Evolutionary conservation across 148 eudicot genomes (phyloP).

Genomic region (Camellia lanceoleosa): DNA sequence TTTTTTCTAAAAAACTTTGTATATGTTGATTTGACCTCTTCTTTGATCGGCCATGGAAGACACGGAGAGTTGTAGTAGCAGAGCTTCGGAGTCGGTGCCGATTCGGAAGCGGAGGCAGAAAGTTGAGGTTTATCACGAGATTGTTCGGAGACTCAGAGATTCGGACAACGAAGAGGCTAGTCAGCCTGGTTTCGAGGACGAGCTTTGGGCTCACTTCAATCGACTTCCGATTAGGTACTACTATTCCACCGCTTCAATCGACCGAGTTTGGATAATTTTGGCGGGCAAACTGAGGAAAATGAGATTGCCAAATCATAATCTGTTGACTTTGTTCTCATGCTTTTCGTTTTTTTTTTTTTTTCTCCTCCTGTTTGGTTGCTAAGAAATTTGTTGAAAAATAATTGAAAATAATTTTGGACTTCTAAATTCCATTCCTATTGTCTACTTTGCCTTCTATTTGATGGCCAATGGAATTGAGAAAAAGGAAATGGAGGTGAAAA

Average conservation of each 20-base stretch:
- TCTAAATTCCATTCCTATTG: background rate
- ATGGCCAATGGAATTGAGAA: background rate
- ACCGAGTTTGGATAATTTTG: background rate
- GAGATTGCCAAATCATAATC: background rate
- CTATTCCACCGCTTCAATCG: too few relatives aligned
- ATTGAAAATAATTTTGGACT: background rate
- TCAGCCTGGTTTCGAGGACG: conserved; percentile 43
- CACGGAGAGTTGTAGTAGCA: conserved; percentile 49
- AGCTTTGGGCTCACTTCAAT: conserved; percentile 48
- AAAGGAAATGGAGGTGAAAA: background rate
- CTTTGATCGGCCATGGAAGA: conserved; percentile 29
- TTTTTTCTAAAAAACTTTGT: background rate
- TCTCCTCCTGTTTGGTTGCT: background rate
- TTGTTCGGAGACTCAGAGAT: conserved; percentile 34
- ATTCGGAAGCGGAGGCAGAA: conserved; percentile 34
- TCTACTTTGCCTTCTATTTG: background rate
- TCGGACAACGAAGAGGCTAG: conserved; percentile 23
- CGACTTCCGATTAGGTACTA: conserved; percentile 42
- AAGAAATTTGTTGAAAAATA: background rate
- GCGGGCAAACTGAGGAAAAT: conserved; percentile 5
- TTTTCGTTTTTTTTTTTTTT: background rate
- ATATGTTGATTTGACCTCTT: background rate
- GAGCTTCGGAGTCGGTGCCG: conserved; percentile 34
- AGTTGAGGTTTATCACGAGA: conserved; percentile 39
- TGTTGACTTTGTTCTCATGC: background rate